Evolutionary conservation across 306 rosid species (phyloP).

Genomic region (Potentilla sterilis): DNA sequence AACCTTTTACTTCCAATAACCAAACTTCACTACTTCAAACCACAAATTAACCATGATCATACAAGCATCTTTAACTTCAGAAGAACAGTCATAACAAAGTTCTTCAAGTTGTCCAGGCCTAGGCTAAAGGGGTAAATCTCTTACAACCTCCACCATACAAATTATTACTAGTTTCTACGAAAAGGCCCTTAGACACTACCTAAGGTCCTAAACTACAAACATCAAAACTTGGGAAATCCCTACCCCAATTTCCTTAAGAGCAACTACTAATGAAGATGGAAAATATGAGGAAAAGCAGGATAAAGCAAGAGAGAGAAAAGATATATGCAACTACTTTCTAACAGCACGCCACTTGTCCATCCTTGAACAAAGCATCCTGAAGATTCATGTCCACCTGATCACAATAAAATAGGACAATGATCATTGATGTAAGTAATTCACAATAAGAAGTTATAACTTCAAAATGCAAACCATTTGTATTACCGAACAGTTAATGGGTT

Average conservation of each 20-base stretch:
- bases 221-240: slow-evolving; percentile 32
- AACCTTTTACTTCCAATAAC: slow-evolving; percentile 35
- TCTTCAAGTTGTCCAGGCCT: slow-evolving; percentile 43
- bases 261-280: slow-evolving; percentile 25
- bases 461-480: slow-evolving; percentile 19
- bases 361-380: slow-evolving; percentile 33
- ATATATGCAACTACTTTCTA: slow-evolving; percentile 43
- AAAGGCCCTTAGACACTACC: slow-evolving; percentile 35
- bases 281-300: slow-evolving; percentile 25
- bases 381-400: slow-evolving; percentile 47
- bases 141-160: slow-evolving; percentile 34
- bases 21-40: slow-evolving; percentile 32
- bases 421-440: slow-evolving; percentile 29
- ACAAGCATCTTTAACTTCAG: slow-evolving; percentile 19
- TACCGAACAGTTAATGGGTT: slow-evolving; percentile 36
- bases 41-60: slow-evolving; percentile 31
- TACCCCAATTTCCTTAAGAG: slow-evolving; percentile 22
- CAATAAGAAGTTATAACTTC: slow-evolving; percentile 10
- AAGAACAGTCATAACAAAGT: slow-evolving; percentile 44
- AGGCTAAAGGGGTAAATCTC: slow-evolving; percentile 32
- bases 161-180: slow-evolving; percentile 32
- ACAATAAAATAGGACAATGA: slow-evolving; percentile 29
- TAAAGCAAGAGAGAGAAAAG: slow-evolving; percentile 10
- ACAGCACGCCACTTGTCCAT: slow-evolving; percentile 33
- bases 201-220: slow-evolving; percentile 44